Evolutionary conservation across 495 filamentous ascomycete species (phyloP).

Genomic region (Platismatia glauca): DNA sequence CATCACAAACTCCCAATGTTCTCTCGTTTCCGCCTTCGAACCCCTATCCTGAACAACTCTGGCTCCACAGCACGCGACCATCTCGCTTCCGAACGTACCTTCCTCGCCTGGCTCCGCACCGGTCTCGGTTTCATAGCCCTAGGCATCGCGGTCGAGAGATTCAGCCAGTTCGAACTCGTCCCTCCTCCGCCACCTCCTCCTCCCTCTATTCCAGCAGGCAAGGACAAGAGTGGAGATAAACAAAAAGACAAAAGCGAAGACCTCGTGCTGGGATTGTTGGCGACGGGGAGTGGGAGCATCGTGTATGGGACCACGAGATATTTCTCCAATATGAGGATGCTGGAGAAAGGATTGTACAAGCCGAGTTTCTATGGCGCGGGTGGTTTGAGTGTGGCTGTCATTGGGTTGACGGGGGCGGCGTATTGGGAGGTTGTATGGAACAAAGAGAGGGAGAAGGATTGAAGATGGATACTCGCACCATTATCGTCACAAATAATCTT

Average conservation of each 20-base stretch:
- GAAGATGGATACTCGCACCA: neutral
- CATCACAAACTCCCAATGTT: neutral
- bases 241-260: neutral
- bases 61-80: slow-evolving; percentile 40
- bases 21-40: slow-evolving; percentile 17
- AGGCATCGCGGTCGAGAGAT: slow-evolving; percentile 33
- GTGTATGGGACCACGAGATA: neutral
- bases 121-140: slow-evolving; percentile 47
- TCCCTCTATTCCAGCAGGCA: neutral
- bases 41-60: slow-evolving; percentile 30
- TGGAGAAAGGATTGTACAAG: neutral
- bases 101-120: slow-evolving; percentile 44
- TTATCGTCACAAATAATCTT: neutral
- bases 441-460: neutral
- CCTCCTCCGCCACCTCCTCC: neutral
- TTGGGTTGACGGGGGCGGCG: neutral
- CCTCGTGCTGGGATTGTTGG: neutral
- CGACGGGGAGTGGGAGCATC: neutral
- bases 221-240: neutral
- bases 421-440: neutral
- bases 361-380: neutral
- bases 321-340: neutral
- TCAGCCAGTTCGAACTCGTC: slow-evolving; percentile 11
- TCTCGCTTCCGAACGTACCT: slow-evolving; percentile 47
- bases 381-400: neutral